phyloP scores from a whole-genome alignment of 441 rosid genomes.

The Dalechampia spathulata region DNA sequence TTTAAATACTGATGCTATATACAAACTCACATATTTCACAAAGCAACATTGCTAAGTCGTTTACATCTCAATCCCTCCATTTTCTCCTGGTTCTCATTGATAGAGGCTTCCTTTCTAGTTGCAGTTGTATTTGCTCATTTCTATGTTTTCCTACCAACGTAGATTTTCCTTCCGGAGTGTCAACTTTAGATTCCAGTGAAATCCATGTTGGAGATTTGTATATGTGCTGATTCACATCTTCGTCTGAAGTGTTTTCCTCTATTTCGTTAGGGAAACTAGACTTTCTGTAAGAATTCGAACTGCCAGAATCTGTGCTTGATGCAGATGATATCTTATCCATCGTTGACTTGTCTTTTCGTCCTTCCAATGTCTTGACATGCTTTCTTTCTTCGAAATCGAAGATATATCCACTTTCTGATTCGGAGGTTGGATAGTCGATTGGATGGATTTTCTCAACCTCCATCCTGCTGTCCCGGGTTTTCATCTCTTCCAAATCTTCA shows the following conservation, averaged over 20 bases:
- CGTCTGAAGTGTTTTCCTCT: constrained; percentile 12
- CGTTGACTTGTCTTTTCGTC: constrained; percentile 1
- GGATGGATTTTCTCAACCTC: constrained; percentile 10
- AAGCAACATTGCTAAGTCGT: too few species aligned
- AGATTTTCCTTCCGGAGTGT: background rate
- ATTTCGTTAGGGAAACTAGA: background rate
- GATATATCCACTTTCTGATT: constrained; percentile 14
- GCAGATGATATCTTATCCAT: constrained; percentile 8
- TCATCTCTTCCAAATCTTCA: constrained; percentile 2
- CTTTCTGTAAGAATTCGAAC: constrained; percentile 1
- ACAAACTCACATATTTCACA: too few species aligned
- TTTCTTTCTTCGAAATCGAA: background rate
- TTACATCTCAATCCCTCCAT: background rate
- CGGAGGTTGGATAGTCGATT: constrained; percentile 8
- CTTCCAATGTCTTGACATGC: constrained; percentile 8
- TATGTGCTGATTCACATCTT: constrained; percentile 3
- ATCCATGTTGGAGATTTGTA: constrained; percentile 5
- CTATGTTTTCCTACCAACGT: background rate
- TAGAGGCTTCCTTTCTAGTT: background rate
- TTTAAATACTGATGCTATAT: background rate
- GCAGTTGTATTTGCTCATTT: background rate
- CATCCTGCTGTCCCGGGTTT: background rate
- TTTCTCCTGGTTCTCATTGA: constrained; percentile 1
- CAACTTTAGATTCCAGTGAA: constrained; percentile 5
- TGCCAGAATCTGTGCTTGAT: constrained; percentile 14